Evolutionary conservation across 345 rosid species (phyloP).

Genomic region (Psidium guajava): DNA sequence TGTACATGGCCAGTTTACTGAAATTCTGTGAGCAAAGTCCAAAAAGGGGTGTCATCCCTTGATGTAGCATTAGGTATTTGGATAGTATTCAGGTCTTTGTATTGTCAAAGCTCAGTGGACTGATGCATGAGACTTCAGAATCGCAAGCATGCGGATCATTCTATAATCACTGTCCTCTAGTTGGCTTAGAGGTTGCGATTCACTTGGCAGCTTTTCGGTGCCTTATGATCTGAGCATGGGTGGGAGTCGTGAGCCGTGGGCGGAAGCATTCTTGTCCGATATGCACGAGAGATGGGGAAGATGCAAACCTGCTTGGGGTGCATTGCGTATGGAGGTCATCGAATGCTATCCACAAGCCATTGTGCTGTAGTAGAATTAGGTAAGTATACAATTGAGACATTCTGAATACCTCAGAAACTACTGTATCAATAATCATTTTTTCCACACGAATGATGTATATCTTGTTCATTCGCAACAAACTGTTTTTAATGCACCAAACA

Average conservation of each 20-base stretch:
- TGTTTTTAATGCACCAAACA: neutral
- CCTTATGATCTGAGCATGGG: constrained; percentile 87
- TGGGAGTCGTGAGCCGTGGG: constrained; percentile 74
- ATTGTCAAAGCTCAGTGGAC: neutral
- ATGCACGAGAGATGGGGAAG: constrained; percentile 49
- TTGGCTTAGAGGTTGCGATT: neutral
- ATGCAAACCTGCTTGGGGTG: constrained; percentile 57
- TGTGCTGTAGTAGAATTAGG: constrained; percentile 28
- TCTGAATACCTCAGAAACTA: neutral
- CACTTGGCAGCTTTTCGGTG: constrained; percentile 60
- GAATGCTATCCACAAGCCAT: constrained; percentile 89
- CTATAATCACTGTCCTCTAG: neutral
- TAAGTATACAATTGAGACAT: neutral
- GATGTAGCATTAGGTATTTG: neutral
- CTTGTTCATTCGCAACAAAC: neutral
- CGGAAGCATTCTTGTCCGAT: constrained; percentile 35
- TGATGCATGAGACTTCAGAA: neutral
- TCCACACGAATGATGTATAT: neutral
- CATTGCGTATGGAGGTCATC: constrained; percentile 56
- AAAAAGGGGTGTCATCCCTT: neutral
- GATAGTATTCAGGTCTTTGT: neutral
- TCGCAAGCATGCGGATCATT: neutral
- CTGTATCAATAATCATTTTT: neutral
- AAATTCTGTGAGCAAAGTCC: neutral
- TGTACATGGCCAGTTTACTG: neutral